These are phyloP conservation scores for Nigrograna mackinnonii DNA, from an alignment of 2,329 filamentous ascomycete genomes.

Conservation along the genomic window DNA sequence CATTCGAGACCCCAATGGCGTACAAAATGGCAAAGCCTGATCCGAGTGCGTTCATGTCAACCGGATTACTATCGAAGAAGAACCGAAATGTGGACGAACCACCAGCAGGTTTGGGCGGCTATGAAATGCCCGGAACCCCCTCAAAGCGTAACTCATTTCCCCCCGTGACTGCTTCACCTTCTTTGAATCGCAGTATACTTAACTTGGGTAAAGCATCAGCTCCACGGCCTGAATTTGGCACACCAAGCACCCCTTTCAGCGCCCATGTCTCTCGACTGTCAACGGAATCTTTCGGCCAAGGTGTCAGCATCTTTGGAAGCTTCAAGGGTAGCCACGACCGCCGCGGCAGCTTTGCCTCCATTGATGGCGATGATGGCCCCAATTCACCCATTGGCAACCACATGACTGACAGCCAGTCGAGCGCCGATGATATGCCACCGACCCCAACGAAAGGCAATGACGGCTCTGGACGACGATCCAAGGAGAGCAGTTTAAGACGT, in stretches of 20 bases:
- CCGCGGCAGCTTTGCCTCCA: slow-evolving; percentile 75
- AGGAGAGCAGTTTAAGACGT: slow-evolving; percentile 55
- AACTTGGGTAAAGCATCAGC: slow-evolving; percentile 62
- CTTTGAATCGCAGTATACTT: slow-evolving; percentile 51
- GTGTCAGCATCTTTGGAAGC: slow-evolving; percentile 65
- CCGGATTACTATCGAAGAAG: slow-evolving; percentile 92
- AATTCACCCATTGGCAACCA: slow-evolving; percentile 60
- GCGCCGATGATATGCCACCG: slow-evolving; percentile 79
- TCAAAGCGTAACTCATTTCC: slow-evolving; percentile 86
- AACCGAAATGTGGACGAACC: slow-evolving; percentile 75
- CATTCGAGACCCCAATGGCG: slow-evolving; percentile 73
- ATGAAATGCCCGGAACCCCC: slow-evolving; percentile 88
- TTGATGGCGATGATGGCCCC: slow-evolving; percentile 76
- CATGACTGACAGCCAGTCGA: slow-evolving; percentile 57
- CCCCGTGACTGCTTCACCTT: slow-evolving; percentile 59
- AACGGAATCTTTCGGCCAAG: slow-evolving; percentile 69
- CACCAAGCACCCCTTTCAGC: slow-evolving; percentile 81
- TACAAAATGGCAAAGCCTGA: slow-evolving; percentile 79
- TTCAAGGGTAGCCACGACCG: slow-evolving; percentile 55
- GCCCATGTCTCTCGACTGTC: slow-evolving; percentile 63
- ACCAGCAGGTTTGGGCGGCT: slow-evolving; percentile 55
- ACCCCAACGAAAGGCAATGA: slow-evolving; percentile 81
- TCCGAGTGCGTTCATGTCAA: slow-evolving; percentile 88
- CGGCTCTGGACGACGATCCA: slow-evolving; percentile 49
- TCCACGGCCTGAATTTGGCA: slow-evolving; percentile 73